Base-by-base conservation (phyloP, 768 basidiomycete species). In the Candolleomyces efflorescens region DNA sequence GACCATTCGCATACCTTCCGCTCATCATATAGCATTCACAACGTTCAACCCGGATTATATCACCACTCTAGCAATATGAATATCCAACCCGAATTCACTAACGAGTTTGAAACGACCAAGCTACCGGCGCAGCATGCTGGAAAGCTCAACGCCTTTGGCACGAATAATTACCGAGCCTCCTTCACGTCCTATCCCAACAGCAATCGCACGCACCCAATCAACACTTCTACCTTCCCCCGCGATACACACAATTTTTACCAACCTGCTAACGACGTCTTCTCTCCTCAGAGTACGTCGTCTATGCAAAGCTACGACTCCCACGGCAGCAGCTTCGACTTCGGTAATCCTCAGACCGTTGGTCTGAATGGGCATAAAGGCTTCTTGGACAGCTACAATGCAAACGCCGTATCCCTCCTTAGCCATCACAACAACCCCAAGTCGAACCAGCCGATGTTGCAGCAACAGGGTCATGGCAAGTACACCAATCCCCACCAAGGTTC, bases 111-210 rank as follows among this genome's bases (percentile, higher is more conserved):
- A 49, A 61, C 67, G 41, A 69, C 71, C 59, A 76, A 77, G 58
- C 67, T 67, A 20, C 72, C 68, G 27, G 69, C 65, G 15, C 68
- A 64, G 53, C 68, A 67, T 22, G 63, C 64, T 24, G 64, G 62
- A 49, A 77, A 78, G 63, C 59, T 71, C 53, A 76, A 75, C 54
- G 69, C 68, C 48, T 75, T 75, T 53, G 64, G 59, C 49, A 18
- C 62, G 17, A 62, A 51, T 56, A 66, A 65, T 49, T 73, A 67
- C 60, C 62, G 75, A 59, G 60, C 71, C 36, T 69, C 72, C 45
- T 76, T 75, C 67, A 73, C 59, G 60, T 66, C 73, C 47, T 74
- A 68, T 56, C 77, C 80, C 51, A 77, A 78, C 65, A 72, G 73
- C 52, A 76, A 73, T 57, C 77, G 79, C 57, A 63, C 71, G 56